Evolutionary conservation across 2,329 filamentous ascomycete genomes (phyloP).

Genomic region (Fusarium sp.): DNA sequence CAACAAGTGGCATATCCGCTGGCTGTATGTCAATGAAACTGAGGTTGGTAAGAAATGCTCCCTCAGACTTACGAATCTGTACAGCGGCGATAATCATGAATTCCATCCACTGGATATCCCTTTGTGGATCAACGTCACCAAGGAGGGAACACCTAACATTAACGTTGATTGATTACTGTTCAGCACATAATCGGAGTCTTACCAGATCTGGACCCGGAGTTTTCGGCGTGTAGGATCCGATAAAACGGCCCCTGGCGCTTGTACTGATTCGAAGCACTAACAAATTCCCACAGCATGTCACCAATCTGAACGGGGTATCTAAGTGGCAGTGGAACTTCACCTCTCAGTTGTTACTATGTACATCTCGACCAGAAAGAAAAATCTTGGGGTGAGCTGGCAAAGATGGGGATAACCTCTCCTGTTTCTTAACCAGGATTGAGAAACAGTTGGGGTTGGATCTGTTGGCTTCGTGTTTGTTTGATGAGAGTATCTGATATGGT

Average conservation of each 20-base stretch:
- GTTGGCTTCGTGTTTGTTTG: slow-evolving; percentile 33
- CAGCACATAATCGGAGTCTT: slow-evolving; percentile 3
- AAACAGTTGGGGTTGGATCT: slow-evolving; percentile 29
- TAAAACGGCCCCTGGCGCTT: slow-evolving; percentile 35
- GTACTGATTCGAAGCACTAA: slow-evolving; percentile 35
- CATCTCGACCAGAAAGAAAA: background rate
- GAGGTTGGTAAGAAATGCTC: slow-evolving; percentile 28
- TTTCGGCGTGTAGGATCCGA: slow-evolving; percentile 35
- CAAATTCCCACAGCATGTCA: slow-evolving; percentile 28
- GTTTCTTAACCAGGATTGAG: background rate
- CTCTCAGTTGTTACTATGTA: background rate
- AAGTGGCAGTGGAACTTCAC: background rate
- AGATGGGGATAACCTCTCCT: slow-evolving; percentile 8
- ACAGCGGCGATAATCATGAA: slow-evolving; percentile 29
- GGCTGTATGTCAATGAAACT: slow-evolving; percentile 12
- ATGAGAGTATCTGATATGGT: slow-evolving; percentile 32
- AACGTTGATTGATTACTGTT: background rate
- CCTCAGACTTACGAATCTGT: slow-evolving; percentile 42
- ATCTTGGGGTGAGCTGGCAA: slow-evolving; percentile 6
- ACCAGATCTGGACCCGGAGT: slow-evolving; percentile 27
- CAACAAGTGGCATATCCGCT: slow-evolving; percentile 30
- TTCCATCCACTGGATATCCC: slow-evolving; percentile 24
- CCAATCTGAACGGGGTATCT: background rate
- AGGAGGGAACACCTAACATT: slow-evolving; percentile 31
- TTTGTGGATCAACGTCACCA: slow-evolving; percentile 34